Base-by-base conservation (phyloP, 305 asterid species). In the Ilex paraguariensis region DNA sequence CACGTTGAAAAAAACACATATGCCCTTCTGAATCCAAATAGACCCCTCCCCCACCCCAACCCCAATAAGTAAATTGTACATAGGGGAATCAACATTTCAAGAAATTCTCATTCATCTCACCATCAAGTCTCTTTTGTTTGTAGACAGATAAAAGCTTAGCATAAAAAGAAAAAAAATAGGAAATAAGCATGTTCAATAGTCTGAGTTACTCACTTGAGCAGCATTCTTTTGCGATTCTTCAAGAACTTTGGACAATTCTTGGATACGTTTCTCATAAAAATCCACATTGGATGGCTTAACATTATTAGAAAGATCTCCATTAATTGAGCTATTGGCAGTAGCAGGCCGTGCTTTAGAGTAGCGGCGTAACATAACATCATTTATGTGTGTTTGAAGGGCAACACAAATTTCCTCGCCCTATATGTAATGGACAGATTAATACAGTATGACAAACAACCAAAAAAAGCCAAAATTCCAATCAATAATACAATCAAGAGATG, bases 321-420 rank as follows among this genome's bases (percentile, higher is more conserved):
- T 86, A 45, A 80, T 68, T 59, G 95, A 79, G 68, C 91, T 88
- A 84, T 86, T 88, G 42, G 7, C 42, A 52, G 93, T 75, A 9
- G 84, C 66, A 62, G 93, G 78, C 16, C 98, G 93, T 69, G 98
- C 95, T 80, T 88, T 91, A 54, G 98, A 91, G 79, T 91, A 91
- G 50, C 96, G 88, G 32, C 98, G 95, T 21, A 89, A 71, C 98
- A 91, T 91, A 36, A 91, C 98, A 73, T 91, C 96, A 73, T 93
- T 93, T 80, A 93, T 93, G 72, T 93, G 99, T 62, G 99, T 93
- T 71, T 93, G 99, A 79, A 93, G 97, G 59, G 99, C 99, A 67
- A 90, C 97, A 69, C 99, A 93, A 7, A 93, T 86, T 81, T 93
- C 99, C 77, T 93, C 99, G 48, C 99, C 99, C 99, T 93, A 61